Percentiles rank a stretch among this genome's conserved stretches.
Evolutionary conservation across 2,329 filamentous ascomycete genomes (phyloP).

Genomic region (Ophiostoma montium): DNA sequence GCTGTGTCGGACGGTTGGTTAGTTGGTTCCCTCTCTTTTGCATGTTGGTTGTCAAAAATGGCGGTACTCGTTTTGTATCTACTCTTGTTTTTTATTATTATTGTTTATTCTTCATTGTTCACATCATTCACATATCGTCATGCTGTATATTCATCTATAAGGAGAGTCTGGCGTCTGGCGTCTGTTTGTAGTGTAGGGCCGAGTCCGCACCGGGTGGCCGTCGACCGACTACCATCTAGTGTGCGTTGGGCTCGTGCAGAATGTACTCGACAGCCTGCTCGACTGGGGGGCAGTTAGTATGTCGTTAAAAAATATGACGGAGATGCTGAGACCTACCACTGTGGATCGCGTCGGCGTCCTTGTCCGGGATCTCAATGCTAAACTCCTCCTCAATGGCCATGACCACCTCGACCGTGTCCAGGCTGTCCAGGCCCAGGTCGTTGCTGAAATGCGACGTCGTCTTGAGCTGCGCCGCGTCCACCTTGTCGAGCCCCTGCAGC

Average conservation of each 20-base stretch:
- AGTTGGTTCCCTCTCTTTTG: too few species aligned
- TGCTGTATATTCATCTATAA: not conserved
- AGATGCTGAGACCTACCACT: constrained; percentile 54
- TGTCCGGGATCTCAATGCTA: constrained; percentile 60
- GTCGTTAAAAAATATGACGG: too few species aligned
- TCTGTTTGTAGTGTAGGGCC: too few species aligned
- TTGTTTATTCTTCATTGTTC: too few species aligned
- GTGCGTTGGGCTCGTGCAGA: constrained; percentile 79
- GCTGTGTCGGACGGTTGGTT: too few species aligned
- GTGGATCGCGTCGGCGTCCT: constrained; percentile 88
- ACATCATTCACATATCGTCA: too few species aligned
- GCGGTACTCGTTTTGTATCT: too few species aligned
- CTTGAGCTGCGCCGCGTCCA: constrained; percentile 68
- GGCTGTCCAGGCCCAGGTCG: constrained; percentile 89
- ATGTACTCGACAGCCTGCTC: constrained; percentile 94
- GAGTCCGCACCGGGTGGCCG: not conserved
- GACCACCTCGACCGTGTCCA: constrained; percentile 98
- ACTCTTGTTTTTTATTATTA: too few species aligned
- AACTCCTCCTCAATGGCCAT: constrained; percentile 97
- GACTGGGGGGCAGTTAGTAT: constrained; percentile 36
- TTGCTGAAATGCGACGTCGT: constrained; percentile 82
- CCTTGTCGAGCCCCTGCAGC: constrained; percentile 95
- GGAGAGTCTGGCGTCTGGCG: too few species aligned
- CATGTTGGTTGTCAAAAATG: too few species aligned
- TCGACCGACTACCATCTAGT: constrained; percentile 28